A percentile compares a stretch with the other conserved stretches of the same genome.
These are phyloP conservation scores for Sclerotinia minor DNA, from an alignment of 2,329 filamentous ascomycete species.

Conservation along the genomic window DNA sequence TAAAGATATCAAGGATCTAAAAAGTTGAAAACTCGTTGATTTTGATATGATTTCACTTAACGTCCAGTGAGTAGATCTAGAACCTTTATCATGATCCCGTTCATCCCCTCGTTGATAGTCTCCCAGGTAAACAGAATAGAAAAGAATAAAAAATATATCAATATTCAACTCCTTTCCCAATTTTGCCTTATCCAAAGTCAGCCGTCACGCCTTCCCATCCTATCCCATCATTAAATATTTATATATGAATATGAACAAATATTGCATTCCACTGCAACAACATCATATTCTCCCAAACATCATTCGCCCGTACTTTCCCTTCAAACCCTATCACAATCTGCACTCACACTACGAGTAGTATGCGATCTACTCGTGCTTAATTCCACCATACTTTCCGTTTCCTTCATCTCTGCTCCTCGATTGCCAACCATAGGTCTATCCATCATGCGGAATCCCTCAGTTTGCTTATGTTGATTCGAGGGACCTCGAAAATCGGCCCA, in stretches of 20 bases:
- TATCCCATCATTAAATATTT: background rate
- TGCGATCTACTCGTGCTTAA: conserved; percentile 8
- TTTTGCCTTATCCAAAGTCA: background rate
- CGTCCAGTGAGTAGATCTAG: too few relatives aligned
- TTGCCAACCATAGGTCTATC: background rate
- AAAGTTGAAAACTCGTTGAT: too few relatives aligned
- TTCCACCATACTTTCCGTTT: conserved; percentile 18
- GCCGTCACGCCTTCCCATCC: too few relatives aligned
- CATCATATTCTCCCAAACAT: background rate
- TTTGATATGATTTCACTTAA: too few relatives aligned
- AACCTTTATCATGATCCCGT: too few relatives aligned
- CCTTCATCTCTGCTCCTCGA: background rate
- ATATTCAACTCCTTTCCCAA: background rate
- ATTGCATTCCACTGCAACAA: background rate
- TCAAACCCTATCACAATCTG: conserved; percentile 5
- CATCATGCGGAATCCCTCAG: conserved; percentile 17
- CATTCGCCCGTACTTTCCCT: background rate
- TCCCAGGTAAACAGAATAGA: background rate
- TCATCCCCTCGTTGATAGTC: background rate
- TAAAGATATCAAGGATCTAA: too few relatives aligned
- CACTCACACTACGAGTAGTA: conserved; percentile 13
- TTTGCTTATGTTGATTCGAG: background rate
- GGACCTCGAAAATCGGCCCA: conserved; percentile 16
- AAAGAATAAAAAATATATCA: too few relatives aligned
- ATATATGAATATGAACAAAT: background rate